Conservation (phyloP, 768 basidiomycete genomes). For the Termitomyces heimii region DNA sequence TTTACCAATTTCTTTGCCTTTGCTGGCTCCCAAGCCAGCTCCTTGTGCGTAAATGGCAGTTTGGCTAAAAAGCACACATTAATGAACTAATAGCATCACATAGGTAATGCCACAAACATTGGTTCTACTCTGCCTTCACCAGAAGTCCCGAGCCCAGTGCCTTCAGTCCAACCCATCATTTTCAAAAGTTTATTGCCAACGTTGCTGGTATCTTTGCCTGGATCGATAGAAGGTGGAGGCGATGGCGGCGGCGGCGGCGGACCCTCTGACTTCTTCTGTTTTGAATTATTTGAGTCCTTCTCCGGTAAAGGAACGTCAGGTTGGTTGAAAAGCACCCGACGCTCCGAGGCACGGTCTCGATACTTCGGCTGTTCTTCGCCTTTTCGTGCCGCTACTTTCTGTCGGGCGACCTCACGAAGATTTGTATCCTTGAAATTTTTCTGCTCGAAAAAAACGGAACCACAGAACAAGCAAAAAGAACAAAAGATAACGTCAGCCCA, state of each 20-base stretch:
- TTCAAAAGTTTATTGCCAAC: conserved; percentile 90
- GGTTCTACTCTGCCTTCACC: conserved; percentile 88
- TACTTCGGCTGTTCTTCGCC: conserved; percentile 68
- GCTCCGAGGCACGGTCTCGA: conserved; percentile 91
- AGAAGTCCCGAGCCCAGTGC: conserved; percentile 75
- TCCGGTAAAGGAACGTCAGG: conserved; percentile 76
- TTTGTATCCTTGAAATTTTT: conserved; percentile 77
- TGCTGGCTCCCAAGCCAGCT: conserved; percentile 89
- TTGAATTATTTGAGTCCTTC: conserved; percentile 24
- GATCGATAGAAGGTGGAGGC: conserved; percentile 51
- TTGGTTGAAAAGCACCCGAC: conserved; percentile 87
- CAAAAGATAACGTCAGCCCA: conserved; percentile 25
- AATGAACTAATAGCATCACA: background rate
- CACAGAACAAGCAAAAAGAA: conserved; percentile 13
- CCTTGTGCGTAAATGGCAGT: conserved; percentile 85
- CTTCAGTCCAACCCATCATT: conserved; percentile 98
- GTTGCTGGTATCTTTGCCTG: conserved; percentile 77
- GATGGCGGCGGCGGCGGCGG: conserved; percentile 58
- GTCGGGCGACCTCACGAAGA: conserved; percentile 67
- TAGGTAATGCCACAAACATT: conserved; percentile 44
- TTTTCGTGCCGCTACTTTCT: conserved; percentile 52
- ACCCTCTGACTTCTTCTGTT: conserved; percentile 44
- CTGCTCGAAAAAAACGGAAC: conserved; percentile 36
- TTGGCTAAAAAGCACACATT: conserved; percentile 36
- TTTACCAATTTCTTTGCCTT: conserved; percentile 77